Percentiles rank a stretch among this genome's conserved stretches.
phyloP scores from a whole-genome alignment of 257 asterid genomes.

The Fraxinus pennsylvanica region DNA sequence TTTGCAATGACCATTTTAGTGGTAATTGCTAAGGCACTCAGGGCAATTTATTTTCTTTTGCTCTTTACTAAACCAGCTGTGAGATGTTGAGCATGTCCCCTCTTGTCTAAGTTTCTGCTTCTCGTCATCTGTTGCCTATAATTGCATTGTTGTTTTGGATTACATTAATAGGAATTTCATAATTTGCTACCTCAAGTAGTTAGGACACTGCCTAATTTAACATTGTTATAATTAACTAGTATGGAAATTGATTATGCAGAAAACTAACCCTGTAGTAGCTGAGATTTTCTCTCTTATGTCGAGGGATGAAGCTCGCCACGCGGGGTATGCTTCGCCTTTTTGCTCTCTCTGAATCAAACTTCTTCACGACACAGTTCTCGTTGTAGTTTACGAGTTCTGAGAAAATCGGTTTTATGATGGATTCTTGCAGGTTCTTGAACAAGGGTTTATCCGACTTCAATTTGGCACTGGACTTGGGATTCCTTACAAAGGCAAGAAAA shows the following conservation, averaged over 20 bases:
- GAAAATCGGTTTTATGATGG: neutral
- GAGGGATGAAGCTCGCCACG: conserved; percentile 93
- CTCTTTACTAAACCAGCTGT: no score
- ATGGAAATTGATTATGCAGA: conserved; percentile 47
- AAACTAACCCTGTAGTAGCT: conserved; percentile 91
- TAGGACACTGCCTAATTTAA: neutral
- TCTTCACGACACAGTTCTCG: neutral
- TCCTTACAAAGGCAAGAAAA: conserved; percentile 93
- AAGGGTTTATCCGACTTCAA: conserved; percentile 90
- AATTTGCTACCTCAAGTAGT: neutral
- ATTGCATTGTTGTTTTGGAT: no score
- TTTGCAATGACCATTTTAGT: no score
- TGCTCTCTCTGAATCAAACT: neutral
- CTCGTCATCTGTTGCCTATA: no score
- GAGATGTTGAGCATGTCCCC: neutral
- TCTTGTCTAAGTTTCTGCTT: neutral
- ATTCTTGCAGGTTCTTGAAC: conserved; percentile 68
- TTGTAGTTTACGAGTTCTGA: conserved; percentile 4
- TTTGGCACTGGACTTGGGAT: conserved; percentile 95
- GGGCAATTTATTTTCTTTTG: no score
- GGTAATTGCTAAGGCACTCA: no score
- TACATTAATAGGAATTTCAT: neutral
- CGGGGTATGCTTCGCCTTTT: conserved; percentile 56
- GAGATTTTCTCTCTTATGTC: conserved; percentile 98
- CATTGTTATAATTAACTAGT: conserved; percentile 11